These are phyloP conservation scores for Vaccinium myrtillus DNA, from an alignment of 148 eudicot species.

Conservation along the genomic window DNA sequence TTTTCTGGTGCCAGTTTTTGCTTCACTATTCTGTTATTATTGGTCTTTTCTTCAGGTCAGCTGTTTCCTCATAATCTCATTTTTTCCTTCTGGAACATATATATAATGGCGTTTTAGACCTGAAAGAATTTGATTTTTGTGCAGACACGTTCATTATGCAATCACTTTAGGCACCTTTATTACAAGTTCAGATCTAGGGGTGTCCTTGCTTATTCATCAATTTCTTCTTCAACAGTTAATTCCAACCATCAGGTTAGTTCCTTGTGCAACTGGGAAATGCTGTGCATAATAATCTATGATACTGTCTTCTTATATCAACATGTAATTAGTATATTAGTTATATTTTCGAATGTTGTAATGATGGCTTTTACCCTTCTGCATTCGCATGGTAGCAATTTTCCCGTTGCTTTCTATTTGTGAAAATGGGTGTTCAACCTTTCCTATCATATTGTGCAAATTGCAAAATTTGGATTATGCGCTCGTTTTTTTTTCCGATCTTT, in stretches of 20 bases:
- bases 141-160: constrained; percentile 66
- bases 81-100: neutral
- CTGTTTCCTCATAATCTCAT: neutral
- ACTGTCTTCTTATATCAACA: neutral
- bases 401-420: neutral
- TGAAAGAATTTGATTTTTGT: constrained; percentile 27
- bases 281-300: neutral
- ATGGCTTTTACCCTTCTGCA: neutral
- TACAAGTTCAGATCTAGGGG: constrained; percentile 62
- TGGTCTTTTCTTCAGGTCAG: constrained; percentile 77
- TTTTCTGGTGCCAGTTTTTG: constrained; percentile 66
- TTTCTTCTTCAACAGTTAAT: constrained; percentile 50
- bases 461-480: neutral
- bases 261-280: neutral
- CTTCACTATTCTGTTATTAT: constrained; percentile 52
- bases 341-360: neutral
- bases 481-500: neutral
- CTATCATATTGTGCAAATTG: neutral
- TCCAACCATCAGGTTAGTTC: constrained; percentile 65
- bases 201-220: constrained; percentile 50
- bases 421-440: neutral
- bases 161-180: constrained; percentile 65
- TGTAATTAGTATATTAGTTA: neutral
- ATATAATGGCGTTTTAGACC: constrained; percentile 14
- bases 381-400: neutral